phyloP scores from a whole-genome alignment of 2,329 filamentous ascomycete genomes.

The Trichoderma asperellum region DNA sequence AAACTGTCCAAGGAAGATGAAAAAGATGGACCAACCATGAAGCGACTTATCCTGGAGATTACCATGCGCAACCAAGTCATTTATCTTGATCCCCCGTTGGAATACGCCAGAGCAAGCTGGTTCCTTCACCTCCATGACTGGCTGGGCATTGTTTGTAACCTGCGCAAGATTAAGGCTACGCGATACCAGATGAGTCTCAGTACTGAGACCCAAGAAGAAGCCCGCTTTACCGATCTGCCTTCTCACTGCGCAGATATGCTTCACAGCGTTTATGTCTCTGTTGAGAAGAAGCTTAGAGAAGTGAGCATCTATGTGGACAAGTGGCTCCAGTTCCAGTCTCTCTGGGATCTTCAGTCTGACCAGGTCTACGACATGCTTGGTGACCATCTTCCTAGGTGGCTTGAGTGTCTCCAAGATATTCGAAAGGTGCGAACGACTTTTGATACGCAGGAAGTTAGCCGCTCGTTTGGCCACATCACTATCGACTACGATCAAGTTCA shows the following conservation, averaged over 20 bases:
- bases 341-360: constrained; percentile 96
- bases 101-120: constrained; percentile 92
- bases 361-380: constrained; percentile 92
- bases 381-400: constrained; percentile 88
- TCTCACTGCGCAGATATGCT: constrained; percentile 80
- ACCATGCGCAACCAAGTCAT: constrained; percentile 99
- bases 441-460: constrained; percentile 92
- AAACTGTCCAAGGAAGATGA: constrained; percentile 54
- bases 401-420: constrained; percentile 95
- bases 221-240: constrained; percentile 82
- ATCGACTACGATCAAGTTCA: constrained; percentile 99
- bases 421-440: constrained; percentile 94
- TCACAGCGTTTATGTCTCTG: constrained; percentile 75
- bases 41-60: constrained; percentile 82
- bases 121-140: constrained; percentile 89
- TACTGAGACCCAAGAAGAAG: constrained; percentile 65
- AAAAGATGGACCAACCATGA: constrained; percentile 66
- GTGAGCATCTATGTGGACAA: constrained; percentile 91
- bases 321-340: constrained; percentile 97
- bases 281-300: constrained; percentile 80
- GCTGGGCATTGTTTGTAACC: constrained; percentile 89
- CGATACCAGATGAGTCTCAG: constrained; percentile 89
- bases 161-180: constrained; percentile 92
- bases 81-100: constrained; percentile 90
- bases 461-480: constrained; percentile 88